Evolutionary conservation across 2,329 filamentous ascomycete genomes (phyloP).

Genomic region (Penicillium olsonii): DNA sequence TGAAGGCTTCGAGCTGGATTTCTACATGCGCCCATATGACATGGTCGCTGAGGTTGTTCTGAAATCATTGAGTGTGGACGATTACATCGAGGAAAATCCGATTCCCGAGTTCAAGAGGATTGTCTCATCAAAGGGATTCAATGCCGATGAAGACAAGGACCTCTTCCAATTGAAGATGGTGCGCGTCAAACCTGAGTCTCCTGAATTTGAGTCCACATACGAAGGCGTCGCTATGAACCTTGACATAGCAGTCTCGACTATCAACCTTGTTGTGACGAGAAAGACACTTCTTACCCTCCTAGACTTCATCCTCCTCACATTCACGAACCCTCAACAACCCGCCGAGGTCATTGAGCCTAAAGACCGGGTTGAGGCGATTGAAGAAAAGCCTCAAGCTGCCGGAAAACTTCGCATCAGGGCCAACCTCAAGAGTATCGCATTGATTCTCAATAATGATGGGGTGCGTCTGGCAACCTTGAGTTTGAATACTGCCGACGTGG

Average conservation of each 20-base stretch:
- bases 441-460: slow-evolving; percentile 97
- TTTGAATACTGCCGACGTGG: slow-evolving; percentile 87
- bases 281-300: slow-evolving; percentile 88
- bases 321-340: slow-evolving; percentile 66
- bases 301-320: slow-evolving; percentile 92
- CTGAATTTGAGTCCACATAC: slow-evolving; percentile 88
- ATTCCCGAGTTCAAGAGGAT: slow-evolving; percentile 94
- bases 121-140: slow-evolving; percentile 81
- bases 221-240: slow-evolving; percentile 94
- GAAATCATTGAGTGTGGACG: slow-evolving; percentile 83
- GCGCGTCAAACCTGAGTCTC: slow-evolving; percentile 85
- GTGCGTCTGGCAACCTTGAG: slow-evolving; percentile 90
- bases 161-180: slow-evolving; percentile 87
- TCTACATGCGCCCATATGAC: slow-evolving; percentile 85
- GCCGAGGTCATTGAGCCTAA: slow-evolving; percentile 31
- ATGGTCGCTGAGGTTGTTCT: slow-evolving; percentile 91
- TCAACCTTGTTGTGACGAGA: slow-evolving; percentile 92
- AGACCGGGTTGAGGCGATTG: slow-evolving; percentile 31
- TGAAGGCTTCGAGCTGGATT: slow-evolving; percentile 82
- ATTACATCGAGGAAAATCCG: slow-evolving; percentile 86
- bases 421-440: slow-evolving; percentile 85
- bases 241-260: slow-evolving; percentile 86
- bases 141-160: slow-evolving; percentile 70
- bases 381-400: slow-evolving; percentile 39
- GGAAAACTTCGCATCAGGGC: slow-evolving; percentile 92